phyloP scores from a whole-genome alignment of 495 filamentous ascomycete species.

The Penicillium nucicola region DNA sequence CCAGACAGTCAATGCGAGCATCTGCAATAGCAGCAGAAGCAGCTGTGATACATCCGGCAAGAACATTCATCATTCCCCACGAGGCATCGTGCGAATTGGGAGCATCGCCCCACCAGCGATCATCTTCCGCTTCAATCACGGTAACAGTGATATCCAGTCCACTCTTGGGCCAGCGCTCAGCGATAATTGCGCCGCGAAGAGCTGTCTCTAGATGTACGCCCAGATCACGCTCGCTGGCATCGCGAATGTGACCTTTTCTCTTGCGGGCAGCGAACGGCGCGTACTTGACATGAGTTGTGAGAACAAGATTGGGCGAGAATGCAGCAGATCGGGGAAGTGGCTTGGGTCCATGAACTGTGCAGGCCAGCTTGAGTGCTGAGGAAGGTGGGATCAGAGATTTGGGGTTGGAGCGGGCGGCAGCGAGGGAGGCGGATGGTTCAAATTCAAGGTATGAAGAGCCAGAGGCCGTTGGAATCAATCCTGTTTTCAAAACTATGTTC shows the following conservation, averaged over 20 bases:
- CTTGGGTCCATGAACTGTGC: constrained; percentile 88
- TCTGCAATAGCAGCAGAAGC: constrained; percentile 94
- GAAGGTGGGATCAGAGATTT: constrained; percentile 47
- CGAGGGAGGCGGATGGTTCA: constrained; percentile 52
- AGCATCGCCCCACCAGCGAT: constrained; percentile 58
- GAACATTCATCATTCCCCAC: constrained; percentile 83
- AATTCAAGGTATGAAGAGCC: constrained; percentile 95
- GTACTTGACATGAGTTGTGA: constrained; percentile 92
- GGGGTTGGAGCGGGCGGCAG: constrained; percentile 44
- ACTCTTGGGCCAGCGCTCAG: constrained; percentile 94
- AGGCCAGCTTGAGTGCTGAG: constrained; percentile 80
- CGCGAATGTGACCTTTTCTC: constrained; percentile 82
- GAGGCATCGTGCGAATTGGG: constrained; percentile 47
- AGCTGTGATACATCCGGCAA: constrained; percentile 89
- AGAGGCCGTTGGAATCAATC: constrained; percentile 86
- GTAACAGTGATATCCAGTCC: constrained; percentile 90
- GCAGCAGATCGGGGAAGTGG: constrained; percentile 84
- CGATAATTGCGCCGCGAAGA: constrained; percentile 82
- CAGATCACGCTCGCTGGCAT: constrained; percentile 82
- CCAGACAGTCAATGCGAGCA: constrained; percentile 93
- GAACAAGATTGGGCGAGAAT: constrained; percentile 85
- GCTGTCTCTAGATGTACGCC: constrained; percentile 89
- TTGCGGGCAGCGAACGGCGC: constrained; percentile 86
- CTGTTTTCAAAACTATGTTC: constrained; percentile 76
- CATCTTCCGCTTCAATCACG: constrained; percentile 85